These are phyloP conservation scores for Phoma herbarum DNA, from an alignment of 2,329 filamentous ascomycete species.

Conservation along the genomic window DNA sequence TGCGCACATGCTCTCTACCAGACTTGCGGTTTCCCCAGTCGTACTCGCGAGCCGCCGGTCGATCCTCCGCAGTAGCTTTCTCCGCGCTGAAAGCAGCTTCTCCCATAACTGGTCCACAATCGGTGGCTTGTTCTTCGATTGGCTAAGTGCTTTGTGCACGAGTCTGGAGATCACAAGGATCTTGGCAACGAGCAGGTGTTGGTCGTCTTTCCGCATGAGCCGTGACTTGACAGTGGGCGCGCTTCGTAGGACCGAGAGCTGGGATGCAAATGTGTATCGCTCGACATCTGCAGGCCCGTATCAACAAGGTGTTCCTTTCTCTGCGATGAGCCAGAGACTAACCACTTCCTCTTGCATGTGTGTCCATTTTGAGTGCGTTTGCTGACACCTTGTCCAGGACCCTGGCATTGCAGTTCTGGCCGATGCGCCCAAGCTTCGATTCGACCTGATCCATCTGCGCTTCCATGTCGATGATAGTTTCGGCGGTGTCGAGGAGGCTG, in stretches of 20 bases:
- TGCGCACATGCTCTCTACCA: conserved; percentile 79
- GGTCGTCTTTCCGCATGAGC: conserved; percentile 61
- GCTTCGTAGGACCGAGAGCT: conserved; percentile 66
- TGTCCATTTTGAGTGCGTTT: conserved; percentile 65
- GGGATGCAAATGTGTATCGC: conserved; percentile 61
- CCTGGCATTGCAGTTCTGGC: conserved; percentile 77
- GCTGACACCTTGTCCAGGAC: conserved; percentile 71
- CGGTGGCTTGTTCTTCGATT: conserved; percentile 57
- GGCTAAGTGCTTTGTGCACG: conserved; percentile 75
- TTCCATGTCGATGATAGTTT: conserved; percentile 93
- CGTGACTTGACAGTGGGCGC: conserved; percentile 63
- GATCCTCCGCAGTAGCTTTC: conserved; percentile 70
- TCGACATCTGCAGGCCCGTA: conserved; percentile 49
- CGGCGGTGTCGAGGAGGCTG: conserved; percentile 88
- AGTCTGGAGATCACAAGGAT: conserved; percentile 76
- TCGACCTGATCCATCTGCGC: conserved; percentile 78
- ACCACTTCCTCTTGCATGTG: conserved; percentile 52
- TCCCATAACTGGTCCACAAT: conserved; percentile 71
- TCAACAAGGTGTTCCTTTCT: conserved; percentile 26
- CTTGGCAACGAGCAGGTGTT: conserved; percentile 67
- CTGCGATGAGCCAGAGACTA: conserved; percentile 31
- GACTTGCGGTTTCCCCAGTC: conserved; percentile 52
- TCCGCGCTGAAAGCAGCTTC: conserved; percentile 68
- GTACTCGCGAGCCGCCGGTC: conserved; percentile 61
- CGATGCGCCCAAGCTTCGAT: conserved; percentile 73